Percentiles rank a stretch among this genome's conserved stretches.
Conservation (phyloP, 2,329 filamentous ascomycete species). For the Aspergillus persii region DNA sequence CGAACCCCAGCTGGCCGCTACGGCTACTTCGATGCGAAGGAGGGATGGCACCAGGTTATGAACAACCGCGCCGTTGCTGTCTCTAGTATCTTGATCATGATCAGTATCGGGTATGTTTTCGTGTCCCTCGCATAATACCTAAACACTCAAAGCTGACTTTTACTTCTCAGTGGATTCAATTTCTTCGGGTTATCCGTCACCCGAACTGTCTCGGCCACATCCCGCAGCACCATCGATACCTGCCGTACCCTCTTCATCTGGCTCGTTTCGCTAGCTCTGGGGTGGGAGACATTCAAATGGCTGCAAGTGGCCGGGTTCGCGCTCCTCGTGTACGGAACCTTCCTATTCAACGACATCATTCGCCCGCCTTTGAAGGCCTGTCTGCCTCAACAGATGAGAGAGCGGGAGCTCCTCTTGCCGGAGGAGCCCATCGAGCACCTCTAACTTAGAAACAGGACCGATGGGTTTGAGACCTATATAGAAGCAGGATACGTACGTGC, state of each 20-base stretch:
- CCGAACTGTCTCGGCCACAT: constrained; percentile 82
- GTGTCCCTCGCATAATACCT: constrained; percentile 7
- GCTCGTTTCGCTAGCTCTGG: constrained; percentile 87
- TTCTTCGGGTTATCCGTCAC: constrained; percentile 97
- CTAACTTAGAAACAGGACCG: constrained; percentile 17
- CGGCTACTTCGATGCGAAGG: constrained; percentile 86
- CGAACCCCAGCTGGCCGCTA: constrained; percentile 68
- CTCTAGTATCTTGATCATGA: constrained; percentile 88
- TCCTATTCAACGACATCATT: constrained; percentile 94
- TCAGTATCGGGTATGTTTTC: constrained; percentile 81
- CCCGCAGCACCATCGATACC: constrained; percentile 93
- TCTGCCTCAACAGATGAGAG: constrained; percentile 54
- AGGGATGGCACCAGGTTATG: constrained; percentile 80
- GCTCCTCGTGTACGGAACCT: constrained; percentile 91
- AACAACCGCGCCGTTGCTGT: constrained; percentile 68
- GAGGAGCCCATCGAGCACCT: constrained; percentile 81
- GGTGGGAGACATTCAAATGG: constrained; percentile 98
- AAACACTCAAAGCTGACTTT: not conserved
- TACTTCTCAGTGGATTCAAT: constrained; percentile 76
- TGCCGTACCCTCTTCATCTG: constrained; percentile 95
- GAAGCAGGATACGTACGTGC: not conserved
- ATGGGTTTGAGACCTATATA: not conserved
- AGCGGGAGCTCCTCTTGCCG: constrained; percentile 61
- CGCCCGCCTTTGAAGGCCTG: constrained; percentile 72
- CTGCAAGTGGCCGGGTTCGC: constrained; percentile 87